phyloP scores from a whole-genome alignment of 495 filamentous ascomycete species.

The Pseudevernia furfuracea region DNA sequence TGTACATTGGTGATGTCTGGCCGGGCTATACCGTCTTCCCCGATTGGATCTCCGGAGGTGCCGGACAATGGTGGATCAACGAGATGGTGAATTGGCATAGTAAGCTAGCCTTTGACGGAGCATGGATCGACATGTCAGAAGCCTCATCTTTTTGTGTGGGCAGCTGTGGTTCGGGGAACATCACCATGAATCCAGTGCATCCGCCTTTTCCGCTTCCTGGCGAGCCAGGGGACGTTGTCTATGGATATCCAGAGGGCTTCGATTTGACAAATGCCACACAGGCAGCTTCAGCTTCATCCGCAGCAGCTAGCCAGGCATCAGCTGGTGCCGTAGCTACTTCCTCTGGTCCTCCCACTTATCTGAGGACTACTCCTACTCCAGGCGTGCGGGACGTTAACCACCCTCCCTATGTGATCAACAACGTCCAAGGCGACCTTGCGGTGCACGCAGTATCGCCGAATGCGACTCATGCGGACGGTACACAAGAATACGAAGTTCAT shows the following conservation, averaged over 20 bases:
- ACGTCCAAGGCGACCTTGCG: constrained; percentile 68
- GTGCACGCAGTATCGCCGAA: constrained; percentile 71
- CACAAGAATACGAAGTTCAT: constrained; percentile 72
- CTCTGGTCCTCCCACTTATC: constrained; percentile 38
- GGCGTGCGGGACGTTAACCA: constrained; percentile 67
- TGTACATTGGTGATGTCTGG: constrained; percentile 60
- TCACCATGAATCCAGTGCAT: constrained; percentile 64
- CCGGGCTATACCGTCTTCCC: constrained; percentile 59
- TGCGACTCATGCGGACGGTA: constrained; percentile 66
- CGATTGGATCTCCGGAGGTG: constrained; percentile 52
- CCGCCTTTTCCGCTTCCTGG: constrained; percentile 61
- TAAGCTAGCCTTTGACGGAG: constrained; percentile 51
- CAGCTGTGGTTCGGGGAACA: constrained; percentile 61
- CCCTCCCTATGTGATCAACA: constrained; percentile 76
- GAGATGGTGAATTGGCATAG: constrained; percentile 54
- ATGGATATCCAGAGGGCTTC: constrained; percentile 66
- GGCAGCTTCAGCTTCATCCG: constrained; percentile 50
- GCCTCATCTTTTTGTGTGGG: constrained; percentile 77
- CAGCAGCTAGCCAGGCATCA: constrained; percentile 44
- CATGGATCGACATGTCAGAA: constrained; percentile 61
- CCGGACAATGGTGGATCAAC: constrained; percentile 62
- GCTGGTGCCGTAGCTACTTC: constrained; percentile 32
- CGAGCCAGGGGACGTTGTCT: constrained; percentile 51
- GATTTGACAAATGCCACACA: constrained; percentile 62
- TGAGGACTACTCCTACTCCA: constrained; percentile 58